A percentile compares a stretch with the other conserved stretches of the same genome.
phyloP scores from a whole-genome alignment of 305 asterid genomes.

The Caryopteris hybrid region DNA sequence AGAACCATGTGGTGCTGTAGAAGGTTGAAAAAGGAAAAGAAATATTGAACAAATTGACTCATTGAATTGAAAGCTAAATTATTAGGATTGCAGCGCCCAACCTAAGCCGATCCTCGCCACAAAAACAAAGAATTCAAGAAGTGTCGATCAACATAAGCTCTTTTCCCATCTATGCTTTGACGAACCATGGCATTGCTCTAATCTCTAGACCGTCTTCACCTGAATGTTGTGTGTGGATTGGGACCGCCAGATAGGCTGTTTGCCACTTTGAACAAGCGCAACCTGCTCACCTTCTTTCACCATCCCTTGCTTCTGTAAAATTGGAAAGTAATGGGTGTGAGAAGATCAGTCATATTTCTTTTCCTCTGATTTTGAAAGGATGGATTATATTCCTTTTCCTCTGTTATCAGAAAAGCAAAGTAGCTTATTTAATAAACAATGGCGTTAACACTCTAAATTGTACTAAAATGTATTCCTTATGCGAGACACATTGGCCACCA shows the following conservation, averaged over 20 bases:
- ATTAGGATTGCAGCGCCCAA: not conserved
- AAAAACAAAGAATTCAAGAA: not conserved
- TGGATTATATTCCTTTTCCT: too few species aligned
- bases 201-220: slow-evolving; percentile 62
- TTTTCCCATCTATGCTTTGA: not conserved
- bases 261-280: slow-evolving; percentile 94
- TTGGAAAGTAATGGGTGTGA: not conserved
- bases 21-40: not conserved
- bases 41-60: not conserved
- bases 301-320: slow-evolving; percentile 78
- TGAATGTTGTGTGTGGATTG: slow-evolving; percentile 91
- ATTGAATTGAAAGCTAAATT: not conserved
- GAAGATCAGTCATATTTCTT: not conserved
- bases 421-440: too few species aligned
- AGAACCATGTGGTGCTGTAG: not conserved
- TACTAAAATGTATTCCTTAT: too few species aligned
- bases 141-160: not conserved
- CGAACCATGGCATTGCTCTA: not conserved
- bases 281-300: slow-evolving; percentile 90
- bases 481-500: too few species aligned
- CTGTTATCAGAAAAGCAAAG: too few species aligned
- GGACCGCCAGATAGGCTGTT: slow-evolving; percentile 83
- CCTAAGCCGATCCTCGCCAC: not conserved
- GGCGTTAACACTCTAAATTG: too few species aligned
- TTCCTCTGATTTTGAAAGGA: not conserved